phyloP scores from a whole-genome alignment of 179 eudicot species.

The Drosera spatulata region DNA sequence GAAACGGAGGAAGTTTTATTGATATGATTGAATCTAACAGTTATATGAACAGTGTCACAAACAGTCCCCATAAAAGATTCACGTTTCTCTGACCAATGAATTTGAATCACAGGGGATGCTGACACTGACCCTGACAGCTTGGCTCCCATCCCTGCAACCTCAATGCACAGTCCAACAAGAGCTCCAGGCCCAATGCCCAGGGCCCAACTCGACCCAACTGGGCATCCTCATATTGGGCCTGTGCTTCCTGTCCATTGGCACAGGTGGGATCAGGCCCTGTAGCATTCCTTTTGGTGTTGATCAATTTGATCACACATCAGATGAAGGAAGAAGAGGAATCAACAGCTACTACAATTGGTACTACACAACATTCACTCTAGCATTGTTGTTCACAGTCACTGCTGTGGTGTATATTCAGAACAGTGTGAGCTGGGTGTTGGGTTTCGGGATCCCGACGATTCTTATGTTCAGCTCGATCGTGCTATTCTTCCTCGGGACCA shows the following conservation, averaged over 20 bases:
- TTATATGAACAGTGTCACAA: not conserved
- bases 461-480: conserved; percentile 46
- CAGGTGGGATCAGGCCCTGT: conserved; percentile 60
- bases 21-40: not conserved
- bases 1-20: too few species aligned
- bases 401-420: conserved; percentile 59
- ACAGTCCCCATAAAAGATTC: not conserved
- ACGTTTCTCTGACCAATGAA: too few species aligned
- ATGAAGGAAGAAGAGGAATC: conserved; percentile 49
- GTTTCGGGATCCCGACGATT: conserved; percentile 50
- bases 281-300: conserved; percentile 68
- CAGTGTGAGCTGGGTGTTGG: conserved; percentile 49
- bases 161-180: conserved; percentile 5
- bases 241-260: conserved; percentile 31
- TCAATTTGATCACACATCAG: conserved; percentile 56
- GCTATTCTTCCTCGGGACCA: conserved; percentile 47
- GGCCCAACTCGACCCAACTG: conserved; percentile 34
- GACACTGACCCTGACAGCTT: conserved; percentile 37
- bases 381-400: conserved; percentile 42
- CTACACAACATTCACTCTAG: conserved; percentile 48
- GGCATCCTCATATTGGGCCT: conserved; percentile 27
- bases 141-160: conserved; percentile 37
- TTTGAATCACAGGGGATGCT: conserved; percentile 42
- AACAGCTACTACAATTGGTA: conserved; percentile 74
- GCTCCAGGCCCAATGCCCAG: conserved; percentile 26